Percentiles rank a stretch among this genome's conserved stretches.
Evolutionary conservation across 768 basidiomycete species (phyloP).

Genomic region (Pholiota conissans): DNA sequence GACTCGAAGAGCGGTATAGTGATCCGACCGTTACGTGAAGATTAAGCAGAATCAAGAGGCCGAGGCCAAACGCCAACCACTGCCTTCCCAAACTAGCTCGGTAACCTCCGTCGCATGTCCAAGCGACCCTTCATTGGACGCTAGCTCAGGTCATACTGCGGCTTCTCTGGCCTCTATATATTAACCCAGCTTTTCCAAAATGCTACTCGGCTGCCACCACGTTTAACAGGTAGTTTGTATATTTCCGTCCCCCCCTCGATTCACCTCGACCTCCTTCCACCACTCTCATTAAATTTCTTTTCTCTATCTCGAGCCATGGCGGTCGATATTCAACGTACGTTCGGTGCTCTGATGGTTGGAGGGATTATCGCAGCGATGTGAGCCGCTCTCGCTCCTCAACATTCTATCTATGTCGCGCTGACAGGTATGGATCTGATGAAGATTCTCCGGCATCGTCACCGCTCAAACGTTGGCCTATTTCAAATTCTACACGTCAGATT

Average conservation of each 20-base stretch:
- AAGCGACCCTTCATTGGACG: neutral
- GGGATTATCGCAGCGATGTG: conserved; percentile 39
- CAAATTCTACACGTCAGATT: conserved; percentile 36
- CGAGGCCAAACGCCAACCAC: too few species aligned
- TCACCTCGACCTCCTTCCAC: neutral
- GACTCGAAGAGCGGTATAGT: too few species aligned
- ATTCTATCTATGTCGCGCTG: neutral
- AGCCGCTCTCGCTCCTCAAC: conserved; percentile 6
- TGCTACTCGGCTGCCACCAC: neutral
- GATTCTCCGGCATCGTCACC: conserved; percentile 41
- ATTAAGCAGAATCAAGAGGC: too few species aligned
- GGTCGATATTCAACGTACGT: conserved; percentile 29
- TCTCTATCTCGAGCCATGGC: neutral
- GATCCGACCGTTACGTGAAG: too few species aligned
- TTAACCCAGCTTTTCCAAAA: neutral
- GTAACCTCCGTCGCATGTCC: neutral
- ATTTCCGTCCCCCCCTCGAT: neutral
- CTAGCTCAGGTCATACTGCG: neutral
- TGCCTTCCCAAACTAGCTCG: neutral
- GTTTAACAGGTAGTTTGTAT: neutral
- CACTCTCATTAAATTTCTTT: neutral
- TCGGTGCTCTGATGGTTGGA: conserved; percentile 43
- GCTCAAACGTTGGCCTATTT: conserved; percentile 41
- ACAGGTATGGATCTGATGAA: conserved; percentile 11
- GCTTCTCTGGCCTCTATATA: neutral